phyloP scores from a whole-genome alignment of 345 rosid species.

The Gossypium mustelinum region DNA sequence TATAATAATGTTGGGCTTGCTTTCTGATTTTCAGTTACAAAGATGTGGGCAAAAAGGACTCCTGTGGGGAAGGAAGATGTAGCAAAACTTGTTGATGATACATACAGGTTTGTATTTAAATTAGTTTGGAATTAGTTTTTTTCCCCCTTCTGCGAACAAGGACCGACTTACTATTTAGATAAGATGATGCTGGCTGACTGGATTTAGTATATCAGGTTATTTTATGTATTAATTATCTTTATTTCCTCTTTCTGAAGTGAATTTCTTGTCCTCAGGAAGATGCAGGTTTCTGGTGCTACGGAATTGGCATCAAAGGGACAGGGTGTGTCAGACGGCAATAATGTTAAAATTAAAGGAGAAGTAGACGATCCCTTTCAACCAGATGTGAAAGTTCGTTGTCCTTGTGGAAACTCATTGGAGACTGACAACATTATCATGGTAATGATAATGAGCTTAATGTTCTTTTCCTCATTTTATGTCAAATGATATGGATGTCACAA shows the following conservation, averaged over 20 bases:
- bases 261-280: background rate
- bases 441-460: background rate
- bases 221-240: slow-evolving; percentile 1
- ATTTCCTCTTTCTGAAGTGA: slow-evolving; percentile 8
- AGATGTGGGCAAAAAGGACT: slow-evolving; percentile 67
- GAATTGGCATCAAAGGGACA: background rate
- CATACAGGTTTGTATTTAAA: slow-evolving; percentile 54
- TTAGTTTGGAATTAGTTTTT: background rate
- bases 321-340: background rate
- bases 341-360: background rate
- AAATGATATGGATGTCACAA: background rate
- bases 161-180: background rate
- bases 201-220: slow-evolving; percentile 1
- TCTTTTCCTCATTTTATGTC: background rate
- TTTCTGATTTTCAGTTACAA: slow-evolving; percentile 47
- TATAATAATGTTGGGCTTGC: background rate
- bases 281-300: slow-evolving; percentile 2
- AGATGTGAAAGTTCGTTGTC: background rate
- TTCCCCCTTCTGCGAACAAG: background rate
- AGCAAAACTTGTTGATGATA: slow-evolving; percentile 85
- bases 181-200: background rate
- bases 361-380: background rate
- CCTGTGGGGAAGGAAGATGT: slow-evolving; percentile 68
- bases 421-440: background rate
- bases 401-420: slow-evolving; percentile 5